These are phyloP conservation scores for Oryza meridionalis DNA, from an alignment of 176 grass and related monocot species.

Conservation along the genomic window DNA sequence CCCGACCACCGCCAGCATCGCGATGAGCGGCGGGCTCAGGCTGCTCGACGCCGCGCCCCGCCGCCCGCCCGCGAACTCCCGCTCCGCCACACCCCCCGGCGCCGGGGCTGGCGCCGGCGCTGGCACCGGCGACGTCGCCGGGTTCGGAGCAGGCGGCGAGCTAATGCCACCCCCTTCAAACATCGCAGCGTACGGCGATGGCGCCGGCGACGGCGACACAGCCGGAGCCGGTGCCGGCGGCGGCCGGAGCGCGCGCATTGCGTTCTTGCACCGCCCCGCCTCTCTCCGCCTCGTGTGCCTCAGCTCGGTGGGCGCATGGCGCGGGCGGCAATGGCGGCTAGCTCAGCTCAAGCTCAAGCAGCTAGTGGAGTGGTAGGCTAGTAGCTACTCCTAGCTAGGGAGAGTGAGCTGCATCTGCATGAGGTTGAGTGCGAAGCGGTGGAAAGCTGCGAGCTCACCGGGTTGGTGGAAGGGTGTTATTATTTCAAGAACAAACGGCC, in stretches of 20 bases:
- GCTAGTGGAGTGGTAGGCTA: not conserved
- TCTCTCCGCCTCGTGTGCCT: not conserved
- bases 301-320: slow-evolving; percentile 36
- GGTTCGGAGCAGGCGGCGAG: slow-evolving; percentile 45
- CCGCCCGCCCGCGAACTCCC: not conserved
- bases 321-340: not conserved
- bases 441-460: not conserved
- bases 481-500: not conserved
- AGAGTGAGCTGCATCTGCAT: not conserved
- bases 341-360: too few species aligned
- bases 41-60: slow-evolving; percentile 19
- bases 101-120: slow-evolving; percentile 30
- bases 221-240: not conserved
- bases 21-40: slow-evolving; percentile 92
- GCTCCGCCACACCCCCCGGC: not conserved
- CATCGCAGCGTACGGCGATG: not conserved
- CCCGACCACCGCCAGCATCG: slow-evolving; percentile 91
- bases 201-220: slow-evolving; percentile 13
- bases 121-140: not conserved
- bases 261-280: not conserved
- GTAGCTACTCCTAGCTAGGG: not conserved
- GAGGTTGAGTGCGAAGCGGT: not conserved
- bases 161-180: not conserved
- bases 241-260: slow-evolving; percentile 32
- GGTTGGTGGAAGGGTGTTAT: not conserved